These are phyloP conservation scores for Aspergillus sp. DNA, from an alignment of 2,329 filamentous ascomycete species.

Conservation along the genomic window DNA sequence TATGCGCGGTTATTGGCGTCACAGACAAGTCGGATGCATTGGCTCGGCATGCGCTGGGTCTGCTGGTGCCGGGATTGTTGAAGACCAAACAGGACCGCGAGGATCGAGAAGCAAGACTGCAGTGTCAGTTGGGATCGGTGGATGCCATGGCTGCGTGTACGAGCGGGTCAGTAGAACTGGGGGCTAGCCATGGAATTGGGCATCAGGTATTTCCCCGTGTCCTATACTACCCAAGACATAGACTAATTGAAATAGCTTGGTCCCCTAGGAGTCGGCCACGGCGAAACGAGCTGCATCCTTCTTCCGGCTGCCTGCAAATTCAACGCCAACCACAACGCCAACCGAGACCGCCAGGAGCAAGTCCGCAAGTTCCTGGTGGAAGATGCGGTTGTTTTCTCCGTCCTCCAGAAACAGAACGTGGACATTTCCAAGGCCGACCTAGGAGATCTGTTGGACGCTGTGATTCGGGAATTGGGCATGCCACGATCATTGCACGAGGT, in stretches of 20 bases:
- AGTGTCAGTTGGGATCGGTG: constrained; percentile 49
- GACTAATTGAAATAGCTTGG: constrained; percentile 33
- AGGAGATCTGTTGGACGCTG: constrained; percentile 48
- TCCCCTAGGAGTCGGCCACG: constrained; percentile 55
- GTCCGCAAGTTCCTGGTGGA: constrained; percentile 38
- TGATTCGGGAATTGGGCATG: constrained; percentile 51
- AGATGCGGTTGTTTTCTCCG: constrained; percentile 29
- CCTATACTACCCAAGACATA: not conserved
- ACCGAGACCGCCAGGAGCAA: constrained; percentile 38
- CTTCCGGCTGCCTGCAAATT: constrained; percentile 54
- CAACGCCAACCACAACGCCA: constrained; percentile 44
- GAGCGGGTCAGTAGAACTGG: constrained; percentile 38
- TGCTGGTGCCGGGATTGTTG: constrained; percentile 42
- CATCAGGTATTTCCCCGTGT: constrained; percentile 37
- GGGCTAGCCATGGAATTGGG: constrained; percentile 49
- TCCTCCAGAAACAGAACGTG: constrained; percentile 28
- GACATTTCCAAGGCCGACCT: constrained; percentile 34
- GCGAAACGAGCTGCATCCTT: constrained; percentile 56
- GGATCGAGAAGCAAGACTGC: constrained; percentile 40
- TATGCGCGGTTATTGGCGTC: constrained; percentile 39
- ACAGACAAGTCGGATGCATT: constrained; percentile 31
- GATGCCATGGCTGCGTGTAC: constrained; percentile 49
- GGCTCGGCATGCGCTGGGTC: constrained; percentile 35
- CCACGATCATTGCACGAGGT: constrained; percentile 51
- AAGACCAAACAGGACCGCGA: constrained; percentile 30